phyloP scores from a whole-genome alignment of 2,329 filamentous ascomycete genomes.

The Pseudogymnoascus sp. region DNA sequence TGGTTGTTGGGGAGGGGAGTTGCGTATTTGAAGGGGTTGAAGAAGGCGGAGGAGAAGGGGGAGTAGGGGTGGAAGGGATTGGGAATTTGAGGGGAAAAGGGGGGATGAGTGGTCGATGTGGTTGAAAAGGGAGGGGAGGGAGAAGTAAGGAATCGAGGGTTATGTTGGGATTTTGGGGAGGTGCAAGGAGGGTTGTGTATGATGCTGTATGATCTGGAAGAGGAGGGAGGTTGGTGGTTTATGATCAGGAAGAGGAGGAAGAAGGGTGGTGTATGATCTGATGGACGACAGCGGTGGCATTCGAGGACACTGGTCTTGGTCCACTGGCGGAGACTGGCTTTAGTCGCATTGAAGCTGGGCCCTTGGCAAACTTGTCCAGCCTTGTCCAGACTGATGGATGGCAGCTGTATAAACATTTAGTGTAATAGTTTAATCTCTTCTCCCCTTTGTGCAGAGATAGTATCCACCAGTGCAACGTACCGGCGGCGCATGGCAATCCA shows the following conservation, averaged over 20 bases:
- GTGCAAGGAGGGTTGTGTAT: not conserved
- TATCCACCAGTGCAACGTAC: not conserved
- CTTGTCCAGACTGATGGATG: not conserved
- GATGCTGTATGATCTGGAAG: not conserved
- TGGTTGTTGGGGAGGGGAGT: slow-evolving; percentile 10
- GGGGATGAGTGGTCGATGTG: not conserved
- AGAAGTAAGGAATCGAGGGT: not conserved
- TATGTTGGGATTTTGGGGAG: not conserved
- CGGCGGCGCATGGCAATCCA: not conserved
- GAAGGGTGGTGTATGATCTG: not conserved
- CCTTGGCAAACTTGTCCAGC: not conserved
- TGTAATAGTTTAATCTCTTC: not conserved
- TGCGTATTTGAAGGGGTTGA: slow-evolving; percentile 5
- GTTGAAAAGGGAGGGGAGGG: not conserved
- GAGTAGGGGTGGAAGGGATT: not conserved
- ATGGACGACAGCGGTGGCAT: not conserved
- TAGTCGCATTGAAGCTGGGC: not conserved
- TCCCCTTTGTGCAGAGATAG: not conserved
- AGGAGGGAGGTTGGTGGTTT: not conserved
- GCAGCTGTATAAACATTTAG: not conserved
- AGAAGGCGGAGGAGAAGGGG: not conserved
- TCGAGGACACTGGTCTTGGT: not conserved
- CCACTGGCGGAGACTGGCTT: not conserved
- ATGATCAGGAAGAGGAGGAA: not conserved
- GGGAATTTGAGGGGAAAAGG: not conserved